Evolutionary conservation across 495 filamentous ascomycete species (phyloP).

Genomic region (Margaritispora aquatica): DNA sequence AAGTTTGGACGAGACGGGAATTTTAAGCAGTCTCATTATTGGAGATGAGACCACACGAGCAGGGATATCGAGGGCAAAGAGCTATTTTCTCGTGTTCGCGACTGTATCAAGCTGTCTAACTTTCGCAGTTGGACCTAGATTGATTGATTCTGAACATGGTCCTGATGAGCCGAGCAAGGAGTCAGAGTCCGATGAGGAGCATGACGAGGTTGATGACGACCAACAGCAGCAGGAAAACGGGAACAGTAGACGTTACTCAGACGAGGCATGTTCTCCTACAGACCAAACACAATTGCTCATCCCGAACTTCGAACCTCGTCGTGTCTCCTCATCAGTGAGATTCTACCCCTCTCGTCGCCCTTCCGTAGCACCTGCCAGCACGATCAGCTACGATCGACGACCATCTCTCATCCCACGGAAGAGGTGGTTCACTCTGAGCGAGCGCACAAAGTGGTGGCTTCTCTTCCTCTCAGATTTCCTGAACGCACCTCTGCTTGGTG

Average conservation of each 20-base stretch:
- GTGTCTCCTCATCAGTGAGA: not conserved
- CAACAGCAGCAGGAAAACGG: constrained; percentile 15
- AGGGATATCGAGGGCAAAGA: constrained; percentile 58
- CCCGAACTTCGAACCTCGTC: not conserved
- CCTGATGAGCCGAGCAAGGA: constrained; percentile 27
- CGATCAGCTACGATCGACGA: constrained; percentile 12
- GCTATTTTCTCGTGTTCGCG: constrained; percentile 60
- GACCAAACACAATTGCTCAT: constrained; percentile 9
- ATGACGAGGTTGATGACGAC: constrained; percentile 22
- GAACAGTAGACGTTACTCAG: constrained; percentile 18
- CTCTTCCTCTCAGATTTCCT: constrained; percentile 46
- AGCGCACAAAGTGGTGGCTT: constrained; percentile 31
- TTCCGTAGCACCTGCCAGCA: constrained; percentile 6
- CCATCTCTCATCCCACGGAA: constrained; percentile 24
- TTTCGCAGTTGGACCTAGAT: constrained; percentile 57
- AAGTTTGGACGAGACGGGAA: constrained; percentile 58
- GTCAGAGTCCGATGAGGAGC: constrained; percentile 17
- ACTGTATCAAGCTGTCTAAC: constrained; percentile 35
- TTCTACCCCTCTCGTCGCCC: constrained; percentile 17
- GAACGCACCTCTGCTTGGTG: constrained; percentile 63
- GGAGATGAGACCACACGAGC: constrained; percentile 39
- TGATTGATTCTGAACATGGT: constrained; percentile 44
- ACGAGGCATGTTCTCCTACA: constrained; percentile 6
- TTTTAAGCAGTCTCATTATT: constrained; percentile 46
- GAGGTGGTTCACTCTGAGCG: constrained; percentile 35